Conservation (phyloP, 2,329 filamentous ascomycete species). For the Ceratocystis lukuohia region DNA sequence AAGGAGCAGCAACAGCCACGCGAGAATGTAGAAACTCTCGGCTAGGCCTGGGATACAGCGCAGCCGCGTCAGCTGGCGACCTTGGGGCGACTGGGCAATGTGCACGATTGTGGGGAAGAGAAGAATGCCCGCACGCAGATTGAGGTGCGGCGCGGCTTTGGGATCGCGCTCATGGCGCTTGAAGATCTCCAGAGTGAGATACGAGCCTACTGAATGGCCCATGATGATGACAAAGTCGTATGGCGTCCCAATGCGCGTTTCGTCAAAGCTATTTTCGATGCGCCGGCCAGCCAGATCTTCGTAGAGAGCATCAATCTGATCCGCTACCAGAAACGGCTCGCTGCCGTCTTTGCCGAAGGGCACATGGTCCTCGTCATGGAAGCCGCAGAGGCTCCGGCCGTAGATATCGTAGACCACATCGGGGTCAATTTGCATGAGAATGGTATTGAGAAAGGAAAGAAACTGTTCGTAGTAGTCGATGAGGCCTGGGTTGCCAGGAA, state of each 20-base stretch:
- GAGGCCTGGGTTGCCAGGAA: slow-evolving; percentile 65
- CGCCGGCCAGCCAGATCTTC: slow-evolving; percentile 27
- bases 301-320: slow-evolving; percentile 37
- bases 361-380: slow-evolving; percentile 39
- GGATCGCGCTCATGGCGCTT: slow-evolving; percentile 37
- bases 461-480: slow-evolving; percentile 61
- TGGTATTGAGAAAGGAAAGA: slow-evolving; percentile 41
- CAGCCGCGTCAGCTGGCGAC: slow-evolving; percentile 35
- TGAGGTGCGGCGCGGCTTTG: slow-evolving; percentile 27
- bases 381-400: slow-evolving; percentile 46
- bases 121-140: slow-evolving; percentile 43
- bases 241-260: slow-evolving; percentile 25
- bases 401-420: slow-evolving; percentile 39
- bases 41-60: slow-evolving; percentile 29
- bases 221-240: slow-evolving; percentile 52
- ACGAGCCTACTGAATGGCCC: slow-evolving; percentile 63
- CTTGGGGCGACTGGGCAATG: slow-evolving; percentile 49
- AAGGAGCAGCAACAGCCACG: slow-evolving; percentile 30
- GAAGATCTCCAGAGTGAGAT: slow-evolving; percentile 56
- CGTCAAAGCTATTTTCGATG: slow-evolving; percentile 23
- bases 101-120: slow-evolving; percentile 65
- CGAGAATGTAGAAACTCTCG: slow-evolving; percentile 30
- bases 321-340: slow-evolving; percentile 39
- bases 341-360: slow-evolving; percentile 30
- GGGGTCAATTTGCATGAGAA: slow-evolving; percentile 35